Base-by-base conservation (phyloP, 2,329 filamentous ascomycete genomes). In the Trichoderma pleuroti region DNA sequence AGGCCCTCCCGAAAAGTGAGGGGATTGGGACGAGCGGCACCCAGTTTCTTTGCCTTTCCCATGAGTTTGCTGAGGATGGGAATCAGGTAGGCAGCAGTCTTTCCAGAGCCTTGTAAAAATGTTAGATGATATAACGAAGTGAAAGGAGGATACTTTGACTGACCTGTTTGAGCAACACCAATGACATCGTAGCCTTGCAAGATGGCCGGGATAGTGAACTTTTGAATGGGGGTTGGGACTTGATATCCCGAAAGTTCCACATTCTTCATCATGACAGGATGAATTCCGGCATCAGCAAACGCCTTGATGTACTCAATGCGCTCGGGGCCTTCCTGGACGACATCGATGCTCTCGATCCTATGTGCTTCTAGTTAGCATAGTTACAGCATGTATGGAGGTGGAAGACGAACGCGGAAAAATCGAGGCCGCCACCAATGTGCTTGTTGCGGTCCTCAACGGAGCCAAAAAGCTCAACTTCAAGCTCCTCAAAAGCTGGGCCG, bases 1-100 rank as follows among this genome's bases (percentile, higher is more conserved):
- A 81, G 34, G 1, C 82, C 82, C 3, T 86, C 80, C 12, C 87
- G 82, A 76, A 89, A 91, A 0, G 82, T 85, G 1, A 80, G 79
- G 0, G 88, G 84, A 73, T 91, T 90, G 0, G 94, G 93, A 5
- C 94, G 92, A 57, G 89, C 86, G 6, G 93, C 94, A 1, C 91
- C 91, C 8, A 98, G 83, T 81, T 94, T 94, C 82, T 94, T 96
- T 7, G 92, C 93, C 82, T 98, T 98, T 30, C 96, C 96, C 93
- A 98, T 98, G 26, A 99, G 83, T 79, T 92, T 92, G 72, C 94
- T 97, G 65, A 98, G 77, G 72, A 97, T 92, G 0, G 96, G 96
- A 69, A 98, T 89, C 5, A 99, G 82, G 77, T 96, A 99, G 0
- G 96, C 94, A 0, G 92, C 95, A 0, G 96, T 99, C 85, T 99